phyloP scores from a whole-genome alignment of 2,329 filamentous ascomycete genomes.

The Monosporascus sp. region DNA sequence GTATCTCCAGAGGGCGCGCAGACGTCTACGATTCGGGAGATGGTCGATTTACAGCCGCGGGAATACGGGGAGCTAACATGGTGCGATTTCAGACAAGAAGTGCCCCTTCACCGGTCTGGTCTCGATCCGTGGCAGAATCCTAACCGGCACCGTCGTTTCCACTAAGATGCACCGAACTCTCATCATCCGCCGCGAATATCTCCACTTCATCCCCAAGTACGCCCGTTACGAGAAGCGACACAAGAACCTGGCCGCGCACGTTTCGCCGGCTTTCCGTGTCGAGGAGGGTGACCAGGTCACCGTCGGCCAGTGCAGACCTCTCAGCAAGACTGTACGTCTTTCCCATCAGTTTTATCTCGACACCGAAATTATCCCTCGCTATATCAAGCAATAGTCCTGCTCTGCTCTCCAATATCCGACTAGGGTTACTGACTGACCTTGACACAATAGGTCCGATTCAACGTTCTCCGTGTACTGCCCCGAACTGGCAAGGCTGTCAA shows the following conservation, averaged over 20 bases:
- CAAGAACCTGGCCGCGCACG: conserved; percentile 99
- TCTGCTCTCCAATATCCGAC: no score
- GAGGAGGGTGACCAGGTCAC: conserved; percentile 99
- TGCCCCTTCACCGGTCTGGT: conserved; percentile 99
- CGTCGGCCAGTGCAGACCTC: conserved; percentile 97
- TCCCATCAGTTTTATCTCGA: background rate
- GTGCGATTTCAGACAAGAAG: conserved; percentile 80
- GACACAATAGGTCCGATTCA: conserved; percentile 79
- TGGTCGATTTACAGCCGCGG: background rate
- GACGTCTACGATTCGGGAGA: background rate
- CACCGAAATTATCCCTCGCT: background rate
- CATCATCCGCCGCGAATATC: conserved; percentile 99
- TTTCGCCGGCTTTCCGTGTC: conserved; percentile 99
- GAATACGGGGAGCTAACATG: conserved; percentile 8
- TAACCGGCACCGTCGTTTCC: conserved; percentile 97
- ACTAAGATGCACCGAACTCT: conserved; percentile 99
- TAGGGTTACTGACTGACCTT: conserved; percentile 3
- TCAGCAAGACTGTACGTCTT: conserved; percentile 95
- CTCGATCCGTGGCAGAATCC: conserved; percentile 99
- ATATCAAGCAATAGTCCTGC: no score
- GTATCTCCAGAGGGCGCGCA: background rate
- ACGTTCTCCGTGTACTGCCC: conserved; percentile 97
- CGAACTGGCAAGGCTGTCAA: conserved; percentile 97
- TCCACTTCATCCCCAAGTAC: conserved; percentile 99
- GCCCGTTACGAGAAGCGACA: conserved; percentile 99